Evolutionary conservation across 176 grass and related monocot genomes (phyloP).

Genomic region (Aegilops tauschii): DNA sequence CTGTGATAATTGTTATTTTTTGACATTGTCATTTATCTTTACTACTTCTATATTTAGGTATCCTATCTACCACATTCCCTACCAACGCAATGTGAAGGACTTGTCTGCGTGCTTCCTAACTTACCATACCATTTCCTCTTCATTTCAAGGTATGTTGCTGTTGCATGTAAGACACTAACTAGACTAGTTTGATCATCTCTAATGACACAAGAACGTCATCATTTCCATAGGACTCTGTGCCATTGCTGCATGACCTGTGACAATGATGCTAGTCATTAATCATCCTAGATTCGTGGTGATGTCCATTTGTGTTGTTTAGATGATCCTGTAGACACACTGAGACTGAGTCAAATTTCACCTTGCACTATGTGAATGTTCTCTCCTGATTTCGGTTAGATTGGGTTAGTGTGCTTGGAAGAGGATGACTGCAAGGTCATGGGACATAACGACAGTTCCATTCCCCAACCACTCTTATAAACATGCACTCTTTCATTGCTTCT

Average conservation of each 20-base stretch:
- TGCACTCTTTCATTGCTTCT: neutral
- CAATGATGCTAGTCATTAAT: neutral
- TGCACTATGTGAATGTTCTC: neutral
- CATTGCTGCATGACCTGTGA: neutral
- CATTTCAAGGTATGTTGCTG: constrained; percentile 70
- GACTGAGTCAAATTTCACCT: neutral
- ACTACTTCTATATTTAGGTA: constrained; percentile 69
- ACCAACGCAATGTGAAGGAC: constrained; percentile 59
- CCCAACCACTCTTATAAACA: constrained; percentile 2
- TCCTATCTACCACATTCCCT: constrained; percentile 93
- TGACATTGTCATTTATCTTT: constrained; percentile 6
- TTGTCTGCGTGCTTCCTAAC: constrained; percentile 85
- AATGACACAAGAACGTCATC: constrained; percentile 3
- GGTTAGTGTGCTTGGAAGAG: neutral
- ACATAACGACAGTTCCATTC: neutral
- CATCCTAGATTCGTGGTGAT: neutral
- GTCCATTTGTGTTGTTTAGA: neutral
- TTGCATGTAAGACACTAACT: neutral
- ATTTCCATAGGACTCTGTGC: neutral
- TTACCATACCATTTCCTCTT: constrained; percentile 72
- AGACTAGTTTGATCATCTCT: constrained; percentile 14
- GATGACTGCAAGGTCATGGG: neutral
- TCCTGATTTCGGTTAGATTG: neutral
- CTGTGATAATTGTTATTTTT: neutral
- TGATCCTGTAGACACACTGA: neutral